A percentile compares a stretch with the other conserved stretches of the same genome.
phyloP scores from a whole-genome alignment of 2,329 filamentous ascomycete species.

The Fusarium dlaminii region DNA sequence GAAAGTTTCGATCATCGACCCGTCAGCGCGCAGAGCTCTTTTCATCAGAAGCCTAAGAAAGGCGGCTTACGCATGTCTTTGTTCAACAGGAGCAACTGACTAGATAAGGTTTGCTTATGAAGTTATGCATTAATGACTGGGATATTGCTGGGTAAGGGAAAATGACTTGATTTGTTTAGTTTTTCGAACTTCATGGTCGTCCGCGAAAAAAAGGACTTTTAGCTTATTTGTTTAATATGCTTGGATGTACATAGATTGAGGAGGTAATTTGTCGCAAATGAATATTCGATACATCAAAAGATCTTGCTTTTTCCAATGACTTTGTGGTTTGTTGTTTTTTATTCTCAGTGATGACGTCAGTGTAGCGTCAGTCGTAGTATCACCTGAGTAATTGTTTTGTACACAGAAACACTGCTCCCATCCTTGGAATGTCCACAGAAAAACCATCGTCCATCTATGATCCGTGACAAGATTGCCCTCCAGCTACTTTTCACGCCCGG shows the following conservation, averaged over 20 bases:
- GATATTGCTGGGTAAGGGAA: background rate
- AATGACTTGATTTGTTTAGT: background rate
- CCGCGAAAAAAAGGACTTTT: slow-evolving; percentile 2
- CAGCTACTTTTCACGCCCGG: background rate
- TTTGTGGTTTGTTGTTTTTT: too few relatives aligned
- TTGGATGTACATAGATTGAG: background rate
- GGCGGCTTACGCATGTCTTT: slow-evolving; percentile 35
- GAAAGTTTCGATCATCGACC: slow-evolving; percentile 38
- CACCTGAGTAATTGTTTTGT: background rate
- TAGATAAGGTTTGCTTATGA: slow-evolving; percentile 12
- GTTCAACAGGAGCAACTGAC: slow-evolving; percentile 33
- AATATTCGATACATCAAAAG: background rate
- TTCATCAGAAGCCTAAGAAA: slow-evolving; percentile 29
- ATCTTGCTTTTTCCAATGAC: background rate
- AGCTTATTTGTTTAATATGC: slow-evolving; percentile 24
- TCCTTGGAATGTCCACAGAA: rapidly evolving
- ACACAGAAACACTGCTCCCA: background rate
- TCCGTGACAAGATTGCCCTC: background rate
- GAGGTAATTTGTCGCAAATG: background rate
- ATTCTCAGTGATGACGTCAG: background rate
- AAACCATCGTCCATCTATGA: background rate
- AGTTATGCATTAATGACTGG: slow-evolving; percentile 31
- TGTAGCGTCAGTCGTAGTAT: background rate
- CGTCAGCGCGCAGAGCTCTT: slow-evolving; percentile 35
- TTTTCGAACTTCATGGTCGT: background rate